Evolutionary conservation across 208 protist genomes (phyloP).

Genomic region (Trypanosoma avium): DNA sequence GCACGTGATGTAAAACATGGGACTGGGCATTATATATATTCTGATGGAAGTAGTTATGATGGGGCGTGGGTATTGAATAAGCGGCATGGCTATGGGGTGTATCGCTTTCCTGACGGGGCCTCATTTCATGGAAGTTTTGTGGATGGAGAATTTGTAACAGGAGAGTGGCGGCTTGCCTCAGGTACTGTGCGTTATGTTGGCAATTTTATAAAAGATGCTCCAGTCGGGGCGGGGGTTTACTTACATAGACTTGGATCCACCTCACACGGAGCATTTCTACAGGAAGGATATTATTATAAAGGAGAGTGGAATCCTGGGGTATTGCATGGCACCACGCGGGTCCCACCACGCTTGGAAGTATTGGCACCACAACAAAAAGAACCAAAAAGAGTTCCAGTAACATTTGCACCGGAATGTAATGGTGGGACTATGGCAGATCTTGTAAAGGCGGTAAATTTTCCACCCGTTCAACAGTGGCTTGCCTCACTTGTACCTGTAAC

Average conservation of each 20-base stretch:
- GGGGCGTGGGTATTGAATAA: conserved; percentile 72
- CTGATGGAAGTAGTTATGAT: conserved; percentile 87
- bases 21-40: conserved; percentile 75
- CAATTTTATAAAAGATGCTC: conserved; percentile 74
- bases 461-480: conserved; percentile 68
- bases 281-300: conserved; percentile 70
- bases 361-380: conserved; percentile 41
- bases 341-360: conserved; percentile 63
- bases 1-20: conserved; percentile 64
- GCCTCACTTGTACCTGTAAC: conserved; percentile 30
- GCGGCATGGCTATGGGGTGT: conserved; percentile 74
- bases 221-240: conserved; percentile 80
- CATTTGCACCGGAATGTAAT: conserved; percentile 54
- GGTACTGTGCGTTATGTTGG: conserved; percentile 77
- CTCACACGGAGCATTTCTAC: conserved; percentile 68
- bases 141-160: conserved; percentile 68
- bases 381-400: conserved; percentile 61
- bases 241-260: conserved; percentile 63
- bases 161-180: conserved; percentile 82
- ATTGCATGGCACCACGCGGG: conserved; percentile 58
- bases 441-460: conserved; percentile 79
- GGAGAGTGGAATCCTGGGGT: conserved; percentile 66
- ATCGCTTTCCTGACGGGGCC: conserved; percentile 73
- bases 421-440: conserved; percentile 71
- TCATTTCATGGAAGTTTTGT: conserved; percentile 75